These are phyloP conservation scores for Fusarium dimerum DNA, from an alignment of 2,329 filamentous ascomycete genomes.

Conservation along the genomic window DNA sequence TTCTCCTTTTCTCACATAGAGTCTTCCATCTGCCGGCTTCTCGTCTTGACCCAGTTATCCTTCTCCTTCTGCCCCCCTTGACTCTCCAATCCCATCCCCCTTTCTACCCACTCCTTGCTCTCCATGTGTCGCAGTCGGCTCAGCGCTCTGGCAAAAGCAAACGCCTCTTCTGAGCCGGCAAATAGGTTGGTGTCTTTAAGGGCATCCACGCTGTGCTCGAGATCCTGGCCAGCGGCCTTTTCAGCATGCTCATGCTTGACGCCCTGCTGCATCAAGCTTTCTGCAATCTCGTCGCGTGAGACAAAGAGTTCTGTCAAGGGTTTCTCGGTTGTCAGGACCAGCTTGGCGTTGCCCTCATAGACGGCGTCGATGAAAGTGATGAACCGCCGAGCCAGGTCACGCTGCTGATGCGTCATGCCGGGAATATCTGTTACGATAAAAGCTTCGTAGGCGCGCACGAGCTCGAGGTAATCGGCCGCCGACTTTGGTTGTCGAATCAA, in stretches of 20 bases:
- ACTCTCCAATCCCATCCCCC: constrained; percentile 68
- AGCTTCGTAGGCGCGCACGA: constrained; percentile 85
- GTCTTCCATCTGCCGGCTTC: constrained; percentile 69
- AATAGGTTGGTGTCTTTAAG: constrained; percentile 87
- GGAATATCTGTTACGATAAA: constrained; percentile 92
- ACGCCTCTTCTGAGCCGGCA: constrained; percentile 91
- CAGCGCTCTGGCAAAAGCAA: constrained; percentile 89
- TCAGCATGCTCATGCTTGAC: constrained; percentile 46
- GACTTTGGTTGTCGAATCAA: constrained; percentile 86
- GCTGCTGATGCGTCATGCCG: constrained; percentile 82
- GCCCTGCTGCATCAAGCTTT: constrained; percentile 53
- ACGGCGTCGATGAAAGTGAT: constrained; percentile 98
- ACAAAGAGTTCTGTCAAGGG: constrained; percentile 86
- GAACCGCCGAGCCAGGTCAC: constrained; percentile 87
- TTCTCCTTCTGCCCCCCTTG: constrained; percentile 65
- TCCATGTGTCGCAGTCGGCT: constrained; percentile 90
- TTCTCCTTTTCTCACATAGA: constrained; percentile 52
- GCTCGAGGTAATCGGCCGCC: constrained; percentile 92
- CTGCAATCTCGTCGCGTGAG: constrained; percentile 67
- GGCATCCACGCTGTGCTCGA: constrained; percentile 80
- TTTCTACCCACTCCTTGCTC: constrained; percentile 90
- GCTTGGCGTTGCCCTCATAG: constrained; percentile 89
- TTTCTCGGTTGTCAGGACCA: constrained; percentile 88
- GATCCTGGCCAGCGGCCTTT: constrained; percentile 80
- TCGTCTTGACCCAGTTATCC: constrained; percentile 65